Base-by-base conservation (phyloP, 371 early-diverging fungal species). In the Actinomucor elegans region DNA sequence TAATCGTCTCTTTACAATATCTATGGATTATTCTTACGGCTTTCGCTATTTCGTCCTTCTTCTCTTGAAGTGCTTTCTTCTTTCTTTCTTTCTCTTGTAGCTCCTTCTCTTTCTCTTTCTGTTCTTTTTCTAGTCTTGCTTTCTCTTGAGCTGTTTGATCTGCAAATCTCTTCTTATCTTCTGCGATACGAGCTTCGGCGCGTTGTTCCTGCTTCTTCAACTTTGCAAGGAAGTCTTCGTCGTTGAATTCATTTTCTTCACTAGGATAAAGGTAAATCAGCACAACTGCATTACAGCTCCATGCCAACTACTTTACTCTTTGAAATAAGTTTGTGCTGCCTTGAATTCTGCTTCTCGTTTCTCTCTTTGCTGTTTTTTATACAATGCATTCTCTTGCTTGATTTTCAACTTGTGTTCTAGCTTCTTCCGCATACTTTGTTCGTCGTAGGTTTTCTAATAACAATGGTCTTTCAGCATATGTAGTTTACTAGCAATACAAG, bases 11-110 rank as follows among this genome's bases (percentile, higher is more conserved):
- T n/a, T n/a, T n/a, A n/a, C n/a, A n/a, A n/a, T n/a, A n/a, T n/a
- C n/a, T n/a, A n/a, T n/a, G n/a, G n/a, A n/a, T n/a, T n/a, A n/a
- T n/a, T n/a, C n/a, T n/a, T n/a, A n/a, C n/a, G 26, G 8, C 1
- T 18, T 28, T 41, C 23, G 42, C 37, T 4, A 35, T 17, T 12
- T 57, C 55, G 23, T 69, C 52, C 43, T 57, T 63, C 49, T 73
- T 52, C 33, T 57, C 41, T 32, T 57, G 31, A 18, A 74, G 66
- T 4, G 42, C 61, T 41, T 48, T 57, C 47, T 64, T 61, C 33
- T 63, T 51, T 35, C 57, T 52, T 12, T 61, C 59, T 32, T 44
- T 64, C 52, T 31, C 51, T 24, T 34, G 31, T 10, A 32, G 33
- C 20, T 48, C 38, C 38, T 72, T 57, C 53, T 68, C 50, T 20